Conservation (phyloP, 2,329 filamentous ascomycete genomes). For the Botrytis hyacinthi region DNA sequence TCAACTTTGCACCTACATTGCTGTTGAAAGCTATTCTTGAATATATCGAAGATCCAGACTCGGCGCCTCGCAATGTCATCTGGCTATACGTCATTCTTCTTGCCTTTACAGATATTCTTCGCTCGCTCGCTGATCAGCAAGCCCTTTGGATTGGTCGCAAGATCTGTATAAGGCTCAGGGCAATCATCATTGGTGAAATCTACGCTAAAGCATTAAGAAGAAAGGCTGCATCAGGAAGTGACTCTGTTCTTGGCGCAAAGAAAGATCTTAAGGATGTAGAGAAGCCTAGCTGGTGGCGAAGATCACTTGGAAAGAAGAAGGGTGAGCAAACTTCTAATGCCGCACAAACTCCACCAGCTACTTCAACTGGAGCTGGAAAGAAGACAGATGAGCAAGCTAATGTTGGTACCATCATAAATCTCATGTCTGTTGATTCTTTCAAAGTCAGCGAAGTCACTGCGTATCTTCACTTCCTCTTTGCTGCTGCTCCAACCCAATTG, state of each 20-base stretch:
- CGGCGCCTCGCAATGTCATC: slow-evolving; percentile 77
- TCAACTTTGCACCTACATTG: slow-evolving; percentile 89
- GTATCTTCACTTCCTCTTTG: slow-evolving; percentile 95
- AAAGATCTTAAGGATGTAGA: slow-evolving; percentile 46
- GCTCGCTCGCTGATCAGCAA: slow-evolving; percentile 72
- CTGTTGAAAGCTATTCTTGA: slow-evolving; percentile 88
- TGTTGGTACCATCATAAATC: slow-evolving; percentile 96
- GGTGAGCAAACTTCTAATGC: slow-evolving; percentile 39
- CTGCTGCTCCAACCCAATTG: slow-evolving; percentile 85
- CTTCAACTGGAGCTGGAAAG: slow-evolving; percentile 29
- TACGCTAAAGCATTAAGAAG: slow-evolving; percentile 93
- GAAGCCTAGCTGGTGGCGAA: slow-evolving; percentile 47
- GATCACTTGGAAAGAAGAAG: slow-evolving; percentile 51
- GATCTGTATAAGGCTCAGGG: slow-evolving; percentile 87
- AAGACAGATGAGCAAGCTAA: slow-evolving; percentile 73
- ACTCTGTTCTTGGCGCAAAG: slow-evolving; percentile 66
- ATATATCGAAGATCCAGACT: slow-evolving; percentile 81
- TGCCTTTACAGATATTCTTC: slow-evolving; percentile 76
- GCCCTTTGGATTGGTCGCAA: slow-evolving; percentile 92
- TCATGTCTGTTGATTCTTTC: slow-evolving; percentile 99
- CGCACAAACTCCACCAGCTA: slow-evolving; percentile 14
- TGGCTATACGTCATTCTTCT: slow-evolving; percentile 95
- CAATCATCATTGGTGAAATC: slow-evolving; percentile 95
- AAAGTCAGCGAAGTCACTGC: slow-evolving; percentile 94
- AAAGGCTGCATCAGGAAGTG: slow-evolving; percentile 76